These are phyloP conservation scores for Neonectria coccinea DNA, from an alignment of 2,329 filamentous ascomycete species.

Conservation along the genomic window DNA sequence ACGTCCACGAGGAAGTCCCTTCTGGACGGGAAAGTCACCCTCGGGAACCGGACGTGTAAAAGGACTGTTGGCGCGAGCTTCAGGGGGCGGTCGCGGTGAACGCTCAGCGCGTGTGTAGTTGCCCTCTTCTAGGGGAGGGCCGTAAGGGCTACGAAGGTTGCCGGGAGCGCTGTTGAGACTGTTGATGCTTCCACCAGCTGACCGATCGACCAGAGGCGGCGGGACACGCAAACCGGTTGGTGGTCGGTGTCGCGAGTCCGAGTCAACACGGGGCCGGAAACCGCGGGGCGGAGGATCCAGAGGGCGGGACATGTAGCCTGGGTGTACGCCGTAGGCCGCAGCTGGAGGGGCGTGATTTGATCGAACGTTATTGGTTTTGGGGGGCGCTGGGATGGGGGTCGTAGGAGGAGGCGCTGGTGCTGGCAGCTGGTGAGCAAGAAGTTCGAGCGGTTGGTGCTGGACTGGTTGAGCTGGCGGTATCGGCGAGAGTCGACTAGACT, in stretches of 20 bases:
- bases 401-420: slow-evolving; percentile 23
- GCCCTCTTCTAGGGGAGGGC: slow-evolving; percentile 37
- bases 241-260: slow-evolving; percentile 40
- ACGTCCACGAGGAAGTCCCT: slow-evolving; percentile 53
- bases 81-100: slow-evolving; percentile 28
- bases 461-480: slow-evolving; percentile 5
- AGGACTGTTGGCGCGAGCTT: slow-evolving; percentile 43
- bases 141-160: slow-evolving; percentile 39
- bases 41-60: slow-evolving; percentile 45
- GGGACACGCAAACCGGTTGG: slow-evolving; percentile 37
- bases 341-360: slow-evolving; percentile 24
- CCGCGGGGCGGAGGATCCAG: slow-evolving; percentile 43
- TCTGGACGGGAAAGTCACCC: slow-evolving; percentile 51
- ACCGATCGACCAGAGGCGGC: slow-evolving; percentile 34
- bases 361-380: slow-evolving; percentile 29
- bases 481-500: slow-evolving; percentile 17
- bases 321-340: slow-evolving; percentile 12
- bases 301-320: slow-evolving; percentile 39
- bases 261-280: slow-evolving; percentile 44
- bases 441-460: slow-evolving; percentile 15
- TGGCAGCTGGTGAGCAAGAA: slow-evolving; percentile 29
- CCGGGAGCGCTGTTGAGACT: slow-evolving; percentile 14
- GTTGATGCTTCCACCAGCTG: slow-evolving; percentile 21
- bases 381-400: slow-evolving; percentile 22
- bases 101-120: slow-evolving; percentile 36